Percentiles rank a stretch among this genome's conserved stretches.
Conservation (phyloP, 805 yeast genomes). For the Candida corydali region DNA sequence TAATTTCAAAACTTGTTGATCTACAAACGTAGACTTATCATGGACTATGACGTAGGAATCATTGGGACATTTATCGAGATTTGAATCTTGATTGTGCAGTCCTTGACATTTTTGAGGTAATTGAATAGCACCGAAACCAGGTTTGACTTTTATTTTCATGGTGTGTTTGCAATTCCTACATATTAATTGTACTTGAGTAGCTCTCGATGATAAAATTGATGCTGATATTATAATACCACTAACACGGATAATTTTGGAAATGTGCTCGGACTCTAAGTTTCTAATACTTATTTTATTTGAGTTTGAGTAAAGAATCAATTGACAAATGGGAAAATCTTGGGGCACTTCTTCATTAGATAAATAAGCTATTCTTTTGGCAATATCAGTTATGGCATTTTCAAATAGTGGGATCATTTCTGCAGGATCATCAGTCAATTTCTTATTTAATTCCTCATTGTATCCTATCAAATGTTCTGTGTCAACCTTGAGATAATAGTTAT, state of each 20-base stretch:
- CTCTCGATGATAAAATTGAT: slow-evolving; percentile 82
- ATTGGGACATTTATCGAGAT: slow-evolving; percentile 69
- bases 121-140: slow-evolving; percentile 67
- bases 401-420: slow-evolving; percentile 81
- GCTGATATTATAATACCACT: slow-evolving; percentile 93
- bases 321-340: slow-evolving; percentile 70
- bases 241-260: slow-evolving; percentile 82
- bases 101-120: slow-evolving; percentile 66
- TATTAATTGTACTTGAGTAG: slow-evolving; percentile 76
- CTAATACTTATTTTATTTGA: slow-evolving; percentile 73
- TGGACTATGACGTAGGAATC: slow-evolving; percentile 93
- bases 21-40: slow-evolving; percentile 89
- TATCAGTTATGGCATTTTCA: slow-evolving; percentile 78
- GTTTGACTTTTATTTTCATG: slow-evolving; percentile 53
- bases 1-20: slow-evolving; percentile 88
- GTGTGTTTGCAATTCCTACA: slow-evolving; percentile 88
- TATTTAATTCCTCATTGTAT: slow-evolving; percentile 85
- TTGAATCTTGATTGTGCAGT: slow-evolving; percentile 33
- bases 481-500: slow-evolving; percentile 67
- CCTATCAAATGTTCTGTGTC: slow-evolving; percentile 81
- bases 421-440: slow-evolving; percentile 81
- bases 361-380: slow-evolving; percentile 69
- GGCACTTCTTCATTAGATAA: slow-evolving; percentile 51
- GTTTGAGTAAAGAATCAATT: slow-evolving; percentile 69
- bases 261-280: slow-evolving; percentile 79